These are phyloP conservation scores for Prunus yedoensis DNA, from an alignment of 331 rosid genomes.

Conservation along the genomic window DNA sequence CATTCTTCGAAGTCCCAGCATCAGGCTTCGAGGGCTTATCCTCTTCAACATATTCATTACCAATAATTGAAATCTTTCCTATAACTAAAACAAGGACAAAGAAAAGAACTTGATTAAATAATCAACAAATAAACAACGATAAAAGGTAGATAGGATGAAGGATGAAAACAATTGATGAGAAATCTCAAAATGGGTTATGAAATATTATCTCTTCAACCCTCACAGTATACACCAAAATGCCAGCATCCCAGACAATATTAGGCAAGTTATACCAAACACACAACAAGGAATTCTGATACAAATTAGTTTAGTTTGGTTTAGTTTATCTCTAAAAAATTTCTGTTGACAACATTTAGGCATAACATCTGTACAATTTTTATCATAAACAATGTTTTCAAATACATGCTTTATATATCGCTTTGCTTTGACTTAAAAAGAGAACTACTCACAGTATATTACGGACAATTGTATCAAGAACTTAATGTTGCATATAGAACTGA, in stretches of 20 bases:
- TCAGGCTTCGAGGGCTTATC: conserved; percentile 58
- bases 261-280: neutral
- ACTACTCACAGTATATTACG: neutral
- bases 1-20: conserved; percentile 45
- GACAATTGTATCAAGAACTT: neutral
- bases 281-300: neutral
- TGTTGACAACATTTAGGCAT: neutral
- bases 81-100: conserved; percentile 17
- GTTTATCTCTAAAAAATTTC: neutral
- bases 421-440: neutral
- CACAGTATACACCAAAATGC: neutral
- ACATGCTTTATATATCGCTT: neutral
- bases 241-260: conserved; percentile 11
- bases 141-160: neutral
- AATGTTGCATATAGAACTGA: conserved; percentile 21
- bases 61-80: conserved; percentile 61
- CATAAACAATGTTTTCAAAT: neutral
- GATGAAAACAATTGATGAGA: neutral
- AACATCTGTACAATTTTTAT: neutral
- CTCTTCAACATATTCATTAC: conserved; percentile 64
- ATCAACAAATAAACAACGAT: neutral
- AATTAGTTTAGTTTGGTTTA: neutral
- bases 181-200: neutral
- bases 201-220: neutral
- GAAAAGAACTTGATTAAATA: neutral